Evolutionary conservation across 345 rosid genomes (phyloP).

Genomic region (Eucalyptus cladocalyx): DNA sequence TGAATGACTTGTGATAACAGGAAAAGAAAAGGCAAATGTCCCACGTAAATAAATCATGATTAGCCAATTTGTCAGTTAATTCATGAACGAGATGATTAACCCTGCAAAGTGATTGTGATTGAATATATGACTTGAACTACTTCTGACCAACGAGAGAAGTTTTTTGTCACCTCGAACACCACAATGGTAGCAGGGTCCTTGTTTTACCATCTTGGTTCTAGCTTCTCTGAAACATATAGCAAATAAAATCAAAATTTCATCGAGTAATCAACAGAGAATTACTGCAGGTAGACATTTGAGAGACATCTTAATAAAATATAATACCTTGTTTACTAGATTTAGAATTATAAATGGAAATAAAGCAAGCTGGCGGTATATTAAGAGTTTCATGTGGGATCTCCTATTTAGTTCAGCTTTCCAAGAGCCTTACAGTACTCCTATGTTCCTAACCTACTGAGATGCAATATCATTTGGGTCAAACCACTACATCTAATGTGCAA

Average conservation of each 20-base stretch:
- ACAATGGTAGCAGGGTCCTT: slow-evolving; percentile 7
- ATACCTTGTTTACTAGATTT: not conserved
- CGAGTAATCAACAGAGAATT: not conserved
- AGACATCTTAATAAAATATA: not conserved
- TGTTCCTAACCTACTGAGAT: not conserved
- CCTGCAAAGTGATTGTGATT: not conserved
- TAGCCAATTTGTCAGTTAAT: not conserved
- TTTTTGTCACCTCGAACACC: not conserved
- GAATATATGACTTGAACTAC: not conserved
- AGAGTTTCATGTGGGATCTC: not conserved
- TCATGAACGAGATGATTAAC: not conserved
- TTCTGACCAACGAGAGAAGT: not conserved
- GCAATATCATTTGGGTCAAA: not conserved
- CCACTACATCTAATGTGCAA: not conserved
- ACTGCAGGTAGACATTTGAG: not conserved
- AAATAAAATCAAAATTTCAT: not conserved
- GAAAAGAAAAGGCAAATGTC: not conserved
- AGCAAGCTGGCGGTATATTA: not conserved
- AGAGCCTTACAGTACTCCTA: not conserved
- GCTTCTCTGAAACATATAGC: not conserved
- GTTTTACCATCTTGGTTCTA: not conserved
- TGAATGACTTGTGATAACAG: not conserved
- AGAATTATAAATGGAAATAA: not conserved
- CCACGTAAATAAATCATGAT: not conserved
- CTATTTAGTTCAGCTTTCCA: not conserved